Evolutionary conservation across 2,329 filamentous ascomycete genomes (phyloP).

Genomic region (Leptodontidium sp.): DNA sequence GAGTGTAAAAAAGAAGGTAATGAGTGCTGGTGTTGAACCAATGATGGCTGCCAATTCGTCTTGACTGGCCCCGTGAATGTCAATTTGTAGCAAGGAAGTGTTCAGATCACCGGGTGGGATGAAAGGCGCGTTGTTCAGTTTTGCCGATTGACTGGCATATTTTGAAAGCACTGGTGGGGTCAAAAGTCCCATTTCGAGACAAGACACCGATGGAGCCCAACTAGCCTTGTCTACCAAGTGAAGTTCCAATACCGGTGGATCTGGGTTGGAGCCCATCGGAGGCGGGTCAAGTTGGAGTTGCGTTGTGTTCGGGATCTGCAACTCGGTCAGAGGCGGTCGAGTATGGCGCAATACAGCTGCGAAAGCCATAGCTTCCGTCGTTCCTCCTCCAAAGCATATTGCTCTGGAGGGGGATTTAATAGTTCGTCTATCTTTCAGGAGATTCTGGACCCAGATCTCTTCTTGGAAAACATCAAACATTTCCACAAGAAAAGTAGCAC

Average conservation of each 20-base stretch:
- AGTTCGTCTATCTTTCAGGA: neutral
- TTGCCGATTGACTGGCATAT: slow-evolving; percentile 57
- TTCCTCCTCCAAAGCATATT: slow-evolving; percentile 49
- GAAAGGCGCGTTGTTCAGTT: slow-evolving; percentile 54
- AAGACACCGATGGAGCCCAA: slow-evolving; percentile 69
- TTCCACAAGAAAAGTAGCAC: slow-evolving; percentile 62
- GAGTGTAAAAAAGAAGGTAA: slow-evolving; percentile 89
- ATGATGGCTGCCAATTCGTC: slow-evolving; percentile 44
- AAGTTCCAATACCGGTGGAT: slow-evolving; percentile 50
- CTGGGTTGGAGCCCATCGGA: no score
- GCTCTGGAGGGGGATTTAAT: neutral
- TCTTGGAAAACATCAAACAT: slow-evolving; percentile 23
- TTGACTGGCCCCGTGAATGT: slow-evolving; percentile 54
- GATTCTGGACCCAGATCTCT: neutral
- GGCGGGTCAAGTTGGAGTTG: neutral
- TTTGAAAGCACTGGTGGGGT: slow-evolving; percentile 57
- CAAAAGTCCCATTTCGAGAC: slow-evolving; percentile 64
- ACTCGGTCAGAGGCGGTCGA: slow-evolving; percentile 50
- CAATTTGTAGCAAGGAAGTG: slow-evolving; percentile 54
- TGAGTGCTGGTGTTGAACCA: slow-evolving; percentile 56
- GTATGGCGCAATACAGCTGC: slow-evolving; percentile 64
- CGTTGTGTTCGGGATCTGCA: neutral
- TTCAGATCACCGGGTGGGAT: slow-evolving; percentile 50
- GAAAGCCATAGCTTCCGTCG: slow-evolving; percentile 63
- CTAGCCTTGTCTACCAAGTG: slow-evolving; percentile 81